phyloP scores from a whole-genome alignment of 2,329 filamentous ascomycete genomes.

The Fusarium poae region DNA sequence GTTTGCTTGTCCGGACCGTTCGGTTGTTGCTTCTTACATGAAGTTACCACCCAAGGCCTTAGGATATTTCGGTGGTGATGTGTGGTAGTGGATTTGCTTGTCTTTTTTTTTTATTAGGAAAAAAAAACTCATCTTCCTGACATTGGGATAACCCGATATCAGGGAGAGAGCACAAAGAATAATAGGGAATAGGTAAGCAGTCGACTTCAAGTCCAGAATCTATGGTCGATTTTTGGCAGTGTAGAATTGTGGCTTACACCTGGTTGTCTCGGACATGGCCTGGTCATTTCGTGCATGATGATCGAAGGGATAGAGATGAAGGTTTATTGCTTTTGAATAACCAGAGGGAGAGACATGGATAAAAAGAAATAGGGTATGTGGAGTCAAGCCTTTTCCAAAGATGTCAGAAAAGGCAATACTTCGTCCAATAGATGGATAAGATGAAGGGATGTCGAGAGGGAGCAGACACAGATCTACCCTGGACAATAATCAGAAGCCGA shows the following conservation, averaged over 20 bases:
- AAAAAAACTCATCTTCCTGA: constrained; percentile 14
- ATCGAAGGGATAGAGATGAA: constrained; percentile 36
- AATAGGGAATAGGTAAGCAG: neutral
- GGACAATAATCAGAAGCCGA: neutral
- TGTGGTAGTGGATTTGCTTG: too few relatives aligned
- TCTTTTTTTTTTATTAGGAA: too few relatives aligned
- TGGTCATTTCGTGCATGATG: constrained; percentile 34
- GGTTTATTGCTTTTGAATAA: constrained; percentile 37
- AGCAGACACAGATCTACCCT: constrained; percentile 14
- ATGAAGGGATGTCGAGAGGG: constrained; percentile 12
- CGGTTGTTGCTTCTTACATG: constrained; percentile 11
- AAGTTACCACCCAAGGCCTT: constrained; percentile 9
- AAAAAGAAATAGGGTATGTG: constrained; percentile 21
- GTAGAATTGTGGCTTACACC: constrained; percentile 29
- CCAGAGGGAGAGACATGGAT: constrained; percentile 21
- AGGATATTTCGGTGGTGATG: too few relatives aligned
- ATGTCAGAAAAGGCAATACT: constrained; percentile 20
- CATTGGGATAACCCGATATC: neutral
- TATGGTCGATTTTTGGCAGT: constrained; percentile 9
- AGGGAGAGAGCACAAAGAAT: neutral
- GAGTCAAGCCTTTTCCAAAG: constrained; percentile 8
- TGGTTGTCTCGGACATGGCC: constrained; percentile 30
- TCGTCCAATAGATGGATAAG: constrained; percentile 6
- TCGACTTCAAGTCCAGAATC: neutral
- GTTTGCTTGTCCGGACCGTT: constrained; percentile 15